Conservation (phyloP, 2,329 filamentous ascomycete species). For the Metarhizium guizhouense region DNA sequence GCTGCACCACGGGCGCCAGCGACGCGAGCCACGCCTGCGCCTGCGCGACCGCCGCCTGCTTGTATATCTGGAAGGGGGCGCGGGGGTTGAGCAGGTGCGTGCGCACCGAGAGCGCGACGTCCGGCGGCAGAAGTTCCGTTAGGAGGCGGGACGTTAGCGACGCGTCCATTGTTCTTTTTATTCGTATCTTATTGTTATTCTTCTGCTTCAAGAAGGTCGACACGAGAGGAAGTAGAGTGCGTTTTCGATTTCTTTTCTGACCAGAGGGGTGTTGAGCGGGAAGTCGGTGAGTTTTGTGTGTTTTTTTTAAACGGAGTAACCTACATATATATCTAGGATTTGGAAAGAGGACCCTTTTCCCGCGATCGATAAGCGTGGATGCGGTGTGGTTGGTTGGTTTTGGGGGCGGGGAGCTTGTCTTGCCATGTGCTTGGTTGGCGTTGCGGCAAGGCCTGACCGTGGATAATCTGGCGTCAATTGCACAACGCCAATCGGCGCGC, state of each 20-base stretch:
- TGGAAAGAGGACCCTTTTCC: too few relatives aligned
- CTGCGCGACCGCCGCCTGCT: slow-evolving; percentile 23
- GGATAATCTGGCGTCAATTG: too few relatives aligned
- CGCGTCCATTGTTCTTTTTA: slow-evolving; percentile 17
- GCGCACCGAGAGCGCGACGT: slow-evolving; percentile 33
- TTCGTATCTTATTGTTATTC: background rate
- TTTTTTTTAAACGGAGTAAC: background rate
- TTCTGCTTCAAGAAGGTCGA: too few relatives aligned
- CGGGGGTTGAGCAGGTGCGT: slow-evolving; percentile 38
- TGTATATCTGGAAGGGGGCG: slow-evolving; percentile 34
- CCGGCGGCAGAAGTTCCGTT: slow-evolving; percentile 34
- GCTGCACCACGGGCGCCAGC: slow-evolving; percentile 32
- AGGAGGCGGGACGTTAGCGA: slow-evolving; percentile 25
- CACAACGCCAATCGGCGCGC: too few relatives aligned
- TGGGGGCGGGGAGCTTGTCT: too few relatives aligned
- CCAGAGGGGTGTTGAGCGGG: too few relatives aligned
- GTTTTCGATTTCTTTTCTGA: too few relatives aligned
- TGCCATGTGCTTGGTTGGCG: too few relatives aligned
- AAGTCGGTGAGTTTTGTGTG: background rate
- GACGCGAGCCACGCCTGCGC: slow-evolving; percentile 19
- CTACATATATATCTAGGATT: too few relatives aligned
- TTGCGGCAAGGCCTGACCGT: too few relatives aligned
- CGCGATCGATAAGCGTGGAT: background rate
- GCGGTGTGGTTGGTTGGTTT: background rate
- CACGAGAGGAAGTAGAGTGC: too few relatives aligned